Evolutionary conservation across 106 monocot species (phyloP).

Genomic region (Ottelia alismoides): DNA sequence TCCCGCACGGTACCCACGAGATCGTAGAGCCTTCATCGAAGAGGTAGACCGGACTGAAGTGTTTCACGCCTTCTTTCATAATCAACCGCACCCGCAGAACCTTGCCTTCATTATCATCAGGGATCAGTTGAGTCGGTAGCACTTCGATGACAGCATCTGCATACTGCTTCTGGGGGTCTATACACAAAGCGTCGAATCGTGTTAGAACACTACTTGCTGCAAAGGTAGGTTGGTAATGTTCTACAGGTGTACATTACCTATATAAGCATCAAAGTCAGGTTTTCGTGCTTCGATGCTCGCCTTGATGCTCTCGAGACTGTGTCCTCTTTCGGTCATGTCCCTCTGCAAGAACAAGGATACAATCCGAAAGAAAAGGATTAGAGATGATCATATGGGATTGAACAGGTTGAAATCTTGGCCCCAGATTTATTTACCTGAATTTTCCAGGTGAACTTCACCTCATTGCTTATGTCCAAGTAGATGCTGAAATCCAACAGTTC

Average conservation of each 20-base stretch:
- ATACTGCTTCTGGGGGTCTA: constrained; percentile 91
- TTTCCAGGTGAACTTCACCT: constrained; percentile 92
- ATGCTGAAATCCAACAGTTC: constrained; percentile 91
- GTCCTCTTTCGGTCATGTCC: constrained; percentile 85
- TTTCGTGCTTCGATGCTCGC: constrained; percentile 85
- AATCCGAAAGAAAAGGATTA: no score
- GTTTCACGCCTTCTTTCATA: constrained; percentile 68
- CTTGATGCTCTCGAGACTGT: constrained; percentile 87
- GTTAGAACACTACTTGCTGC: background rate
- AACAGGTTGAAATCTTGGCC: no score
- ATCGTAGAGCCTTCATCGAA: constrained; percentile 90
- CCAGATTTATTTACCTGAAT: constrained; percentile 47
- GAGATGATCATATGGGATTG: no score
- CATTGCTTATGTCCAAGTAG: constrained; percentile 88
- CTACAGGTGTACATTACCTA: no score
- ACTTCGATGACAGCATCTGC: constrained; percentile 88
- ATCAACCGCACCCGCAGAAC: constrained; percentile 57
- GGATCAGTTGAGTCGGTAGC: constrained; percentile 76
- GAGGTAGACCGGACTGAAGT: constrained; percentile 75
- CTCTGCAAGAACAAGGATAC: constrained; percentile 53
- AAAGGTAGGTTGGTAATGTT: constrained; percentile 3
- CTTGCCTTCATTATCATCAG: constrained; percentile 62
- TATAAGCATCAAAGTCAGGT: constrained; percentile 71
- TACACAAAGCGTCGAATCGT: background rate
- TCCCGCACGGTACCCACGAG: constrained; percentile 82